Percentiles rank a stretch among this genome's conserved stretches.
Evolutionary conservation across 2,329 filamentous ascomycete genomes (phyloP).

Genomic region (Aspergillus spinulosporus): DNA sequence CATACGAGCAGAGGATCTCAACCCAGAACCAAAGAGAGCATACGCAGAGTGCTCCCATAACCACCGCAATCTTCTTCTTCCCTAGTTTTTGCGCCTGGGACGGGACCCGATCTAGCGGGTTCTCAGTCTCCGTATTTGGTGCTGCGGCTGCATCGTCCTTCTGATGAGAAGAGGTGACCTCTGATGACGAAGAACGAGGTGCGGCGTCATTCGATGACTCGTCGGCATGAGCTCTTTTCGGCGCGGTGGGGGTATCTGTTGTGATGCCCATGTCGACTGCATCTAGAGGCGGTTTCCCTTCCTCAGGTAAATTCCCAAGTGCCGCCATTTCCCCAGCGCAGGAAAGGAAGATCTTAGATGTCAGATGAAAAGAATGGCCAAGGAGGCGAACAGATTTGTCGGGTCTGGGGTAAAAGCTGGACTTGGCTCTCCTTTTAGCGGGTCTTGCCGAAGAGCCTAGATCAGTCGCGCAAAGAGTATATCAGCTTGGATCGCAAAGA

Average conservation of each 20-base stretch:
- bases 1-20: not conserved
- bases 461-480: not conserved
- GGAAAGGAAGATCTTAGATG: not conserved
- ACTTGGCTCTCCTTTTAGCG: not conserved
- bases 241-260: conserved; percentile 11
- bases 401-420: conserved; percentile 5
- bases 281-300: not conserved
- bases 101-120: conserved; percentile 32
- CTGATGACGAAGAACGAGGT: conserved; percentile 8
- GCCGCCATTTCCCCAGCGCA: conserved; percentile 7
- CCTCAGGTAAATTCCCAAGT: not conserved
- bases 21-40: conserved; percentile 14
- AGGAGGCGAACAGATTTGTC: not conserved
- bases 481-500: not conserved
- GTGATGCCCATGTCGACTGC: not conserved
- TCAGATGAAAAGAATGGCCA: not conserved
- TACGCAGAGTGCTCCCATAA: conserved; percentile 46
- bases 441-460: conserved; percentile 2
- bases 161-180: not conserved
- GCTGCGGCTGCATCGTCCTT: conserved; percentile 16
- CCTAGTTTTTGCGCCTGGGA: conserved; percentile 43
- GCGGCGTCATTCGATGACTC: conserved; percentile 10
- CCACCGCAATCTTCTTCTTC: conserved; percentile 42
- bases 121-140: conserved; percentile 21
- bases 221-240: conserved; percentile 4